Percentiles rank a stretch among this genome's conserved stretches.
Evolutionary conservation across 2,329 filamentous ascomycete genomes (phyloP).

Genomic region (Colletotrichum sojae): DNA sequence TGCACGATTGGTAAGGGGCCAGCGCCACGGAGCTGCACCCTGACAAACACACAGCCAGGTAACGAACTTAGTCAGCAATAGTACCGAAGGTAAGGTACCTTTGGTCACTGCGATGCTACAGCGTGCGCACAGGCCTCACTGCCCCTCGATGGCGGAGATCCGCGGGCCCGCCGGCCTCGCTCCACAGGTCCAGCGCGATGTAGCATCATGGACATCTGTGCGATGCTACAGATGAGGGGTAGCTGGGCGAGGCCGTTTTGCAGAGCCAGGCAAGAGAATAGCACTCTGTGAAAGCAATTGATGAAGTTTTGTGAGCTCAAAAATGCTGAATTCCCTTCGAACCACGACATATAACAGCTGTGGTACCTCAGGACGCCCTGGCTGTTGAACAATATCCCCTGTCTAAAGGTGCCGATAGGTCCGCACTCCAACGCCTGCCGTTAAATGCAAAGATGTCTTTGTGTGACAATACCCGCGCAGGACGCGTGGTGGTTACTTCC

Average conservation of each 20-base stretch:
- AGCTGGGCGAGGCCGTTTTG: background rate
- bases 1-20: constrained; percentile 34
- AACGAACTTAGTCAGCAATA: constrained; percentile 29
- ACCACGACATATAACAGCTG: no score
- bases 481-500: constrained; percentile 38
- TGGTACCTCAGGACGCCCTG: no score
- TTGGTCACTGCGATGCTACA: no score
- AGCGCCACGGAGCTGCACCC: constrained; percentile 33
- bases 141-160: constrained; percentile 5
- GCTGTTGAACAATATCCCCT: no score
- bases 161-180: constrained; percentile 1
- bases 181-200: background rate
- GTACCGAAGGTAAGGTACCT: no score
- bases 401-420: no score
- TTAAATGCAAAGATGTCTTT: background rate
- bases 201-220: background rate
- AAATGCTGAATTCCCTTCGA: no score
- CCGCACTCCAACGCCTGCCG: background rate
- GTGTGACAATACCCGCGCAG: background rate
- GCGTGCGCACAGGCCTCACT: constrained; percentile 20
- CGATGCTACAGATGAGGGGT: background rate
- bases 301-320: no score
- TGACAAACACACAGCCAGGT: constrained; percentile 16
- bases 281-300: no score
- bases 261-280: background rate